Evolutionary conservation across 441 rosid genomes (phyloP).

Genomic region (Erodium moschatum): DNA sequence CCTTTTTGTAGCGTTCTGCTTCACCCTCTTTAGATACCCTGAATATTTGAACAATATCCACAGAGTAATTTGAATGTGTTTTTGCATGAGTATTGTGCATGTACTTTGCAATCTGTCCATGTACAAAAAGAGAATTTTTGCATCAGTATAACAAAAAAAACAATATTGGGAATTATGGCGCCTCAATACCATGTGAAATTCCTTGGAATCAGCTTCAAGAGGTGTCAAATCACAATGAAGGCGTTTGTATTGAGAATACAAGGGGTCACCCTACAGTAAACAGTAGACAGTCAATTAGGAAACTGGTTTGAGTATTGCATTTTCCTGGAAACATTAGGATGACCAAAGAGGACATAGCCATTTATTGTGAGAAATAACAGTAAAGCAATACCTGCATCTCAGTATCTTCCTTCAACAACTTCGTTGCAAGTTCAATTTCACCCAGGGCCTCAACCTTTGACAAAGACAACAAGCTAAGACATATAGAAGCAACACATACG

Average conservation of each 20-base stretch:
- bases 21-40: conserved; percentile 54
- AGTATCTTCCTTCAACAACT: conserved; percentile 49
- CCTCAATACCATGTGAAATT: conserved; percentile 50
- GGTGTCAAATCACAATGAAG: conserved; percentile 63
- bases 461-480: conserved; percentile 24
- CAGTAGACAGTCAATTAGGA: conserved; percentile 11
- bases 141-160: neutral
- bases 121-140: neutral
- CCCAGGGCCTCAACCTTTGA: conserved; percentile 79
- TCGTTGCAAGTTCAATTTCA: conserved; percentile 78
- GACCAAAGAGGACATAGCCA: neutral
- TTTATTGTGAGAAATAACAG: conserved; percentile 6
- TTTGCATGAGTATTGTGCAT: conserved; percentile 74
- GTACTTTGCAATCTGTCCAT: conserved; percentile 51
- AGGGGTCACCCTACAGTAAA: conserved; percentile 61
- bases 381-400: conserved; percentile 40
- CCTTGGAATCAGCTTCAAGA: conserved; percentile 50
- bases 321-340: neutral
- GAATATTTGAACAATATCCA: conserved; percentile 64
- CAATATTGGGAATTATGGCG: neutral
- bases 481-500: conserved; percentile 17
- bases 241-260: conserved; percentile 50
- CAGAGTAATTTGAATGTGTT: conserved; percentile 58
- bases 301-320: neutral
- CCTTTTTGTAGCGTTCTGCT: conserved; percentile 53